Conservation (phyloP, 2,329 filamentous ascomycete genomes). For the Colletotrichum costaricense region DNA sequence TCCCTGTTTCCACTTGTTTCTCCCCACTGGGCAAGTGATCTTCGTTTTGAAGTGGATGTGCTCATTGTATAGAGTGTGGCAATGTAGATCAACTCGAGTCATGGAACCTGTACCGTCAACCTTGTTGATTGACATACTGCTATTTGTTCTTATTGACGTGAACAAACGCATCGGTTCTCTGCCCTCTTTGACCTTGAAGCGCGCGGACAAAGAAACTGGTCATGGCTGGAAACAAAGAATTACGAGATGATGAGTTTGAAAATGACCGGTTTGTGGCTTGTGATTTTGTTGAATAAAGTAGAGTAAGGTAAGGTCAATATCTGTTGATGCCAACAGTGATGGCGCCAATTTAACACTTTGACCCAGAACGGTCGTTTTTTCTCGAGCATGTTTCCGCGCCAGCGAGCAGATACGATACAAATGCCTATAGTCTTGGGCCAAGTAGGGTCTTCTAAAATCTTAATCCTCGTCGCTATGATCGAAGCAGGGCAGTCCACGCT, state of each 20-base stretch:
- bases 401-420: not conserved
- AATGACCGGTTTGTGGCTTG: not conserved
- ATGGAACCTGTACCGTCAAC: not conserved
- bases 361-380: not conserved
- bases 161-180: not conserved
- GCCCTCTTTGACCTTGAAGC: not conserved
- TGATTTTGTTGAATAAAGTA: not conserved
- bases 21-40: not conserved
- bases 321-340: not conserved
- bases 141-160: not conserved
- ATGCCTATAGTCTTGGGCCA: not conserved
- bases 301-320: not conserved
- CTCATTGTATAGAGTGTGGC: not conserved
- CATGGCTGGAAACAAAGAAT: not conserved
- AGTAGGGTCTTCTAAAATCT: not conserved
- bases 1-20: not conserved
- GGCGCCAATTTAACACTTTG: not conserved
- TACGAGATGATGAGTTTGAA: not conserved
- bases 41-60: not conserved
- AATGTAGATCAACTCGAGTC: not conserved
- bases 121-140: not conserved
- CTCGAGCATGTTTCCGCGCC: not conserved
- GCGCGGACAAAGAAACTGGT: not conserved
- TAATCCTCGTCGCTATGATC: not conserved
- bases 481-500: not conserved